A percentile compares a stretch with the other conserved stretches of the same genome.
Evolutionary conservation across 768 basidiomycete genomes (phyloP).

Genomic region (Grammothele lineata): DNA sequence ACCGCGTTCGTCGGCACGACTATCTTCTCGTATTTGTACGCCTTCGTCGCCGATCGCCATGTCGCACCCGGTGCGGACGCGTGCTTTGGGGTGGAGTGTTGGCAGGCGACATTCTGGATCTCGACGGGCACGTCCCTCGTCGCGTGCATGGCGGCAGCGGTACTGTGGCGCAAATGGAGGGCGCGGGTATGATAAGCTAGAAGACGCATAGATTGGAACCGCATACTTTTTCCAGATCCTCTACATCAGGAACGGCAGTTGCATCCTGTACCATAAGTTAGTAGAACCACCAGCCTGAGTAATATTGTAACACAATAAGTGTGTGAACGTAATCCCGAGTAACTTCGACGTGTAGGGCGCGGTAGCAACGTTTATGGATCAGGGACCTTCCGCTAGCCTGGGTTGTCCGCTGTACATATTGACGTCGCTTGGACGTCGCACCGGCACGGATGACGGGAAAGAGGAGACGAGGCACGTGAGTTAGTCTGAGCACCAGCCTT

Average conservation of each 20-base stretch:
- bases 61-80: slow-evolving; percentile 34
- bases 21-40: slow-evolving; percentile 75
- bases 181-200: slow-evolving; percentile 33
- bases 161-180: slow-evolving; percentile 65
- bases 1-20: slow-evolving; percentile 75
- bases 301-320: no score
- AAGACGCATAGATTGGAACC: background rate
- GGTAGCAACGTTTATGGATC: slow-evolving; percentile 39
- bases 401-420: no score
- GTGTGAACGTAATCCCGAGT: slow-evolving; percentile 89
- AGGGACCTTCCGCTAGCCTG: no score
- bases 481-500: no score
- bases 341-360: slow-evolving; percentile 88
- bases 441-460: no score
- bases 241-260: slow-evolving; percentile 80
- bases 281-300: slow-evolving; percentile 89
- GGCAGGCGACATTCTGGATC: slow-evolving; percentile 62
- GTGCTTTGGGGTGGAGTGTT: slow-evolving; percentile 60
- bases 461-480: no score
- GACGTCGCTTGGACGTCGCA: no score
- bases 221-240: slow-evolving; percentile 70
- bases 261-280: slow-evolving; percentile 97
- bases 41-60: slow-evolving; percentile 56
- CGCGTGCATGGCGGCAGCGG: slow-evolving; percentile 39
- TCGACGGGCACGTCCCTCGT: slow-evolving; percentile 38